phyloP scores from a whole-genome alignment of 192 early-diverging fungal genomes.

The Gonapodya sp. region DNA sequence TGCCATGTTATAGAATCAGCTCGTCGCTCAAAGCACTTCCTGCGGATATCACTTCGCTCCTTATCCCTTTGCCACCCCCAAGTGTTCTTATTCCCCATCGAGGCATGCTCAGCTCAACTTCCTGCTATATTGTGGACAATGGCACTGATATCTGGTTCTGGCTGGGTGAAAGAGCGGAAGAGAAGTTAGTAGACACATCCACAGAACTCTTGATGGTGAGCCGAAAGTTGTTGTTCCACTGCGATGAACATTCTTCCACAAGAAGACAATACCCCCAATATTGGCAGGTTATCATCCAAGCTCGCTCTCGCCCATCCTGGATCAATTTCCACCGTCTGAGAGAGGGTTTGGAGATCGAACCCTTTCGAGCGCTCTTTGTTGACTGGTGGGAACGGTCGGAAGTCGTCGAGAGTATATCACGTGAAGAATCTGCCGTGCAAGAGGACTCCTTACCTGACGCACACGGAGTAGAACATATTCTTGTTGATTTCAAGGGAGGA shows the following conservation, averaged over 20 bases:
- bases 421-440: too few species aligned
- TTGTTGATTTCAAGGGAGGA: too few species aligned
- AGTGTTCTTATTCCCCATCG: background rate
- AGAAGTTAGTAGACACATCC: background rate
- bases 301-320: background rate
- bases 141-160: background rate
- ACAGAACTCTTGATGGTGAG: background rate
- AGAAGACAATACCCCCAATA: too few species aligned
- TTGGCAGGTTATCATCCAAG: background rate
- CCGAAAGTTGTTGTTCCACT: too few species aligned
- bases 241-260: too few species aligned
- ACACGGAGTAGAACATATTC: too few species aligned
- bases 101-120: background rate
- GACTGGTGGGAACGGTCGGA: background rate
- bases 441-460: too few species aligned
- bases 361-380: background rate
- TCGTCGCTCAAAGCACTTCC: too few species aligned
- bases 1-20: too few species aligned
- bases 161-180: background rate
- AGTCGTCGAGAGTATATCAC: background rate
- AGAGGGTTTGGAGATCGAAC: background rate
- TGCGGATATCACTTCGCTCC: background rate
- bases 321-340: background rate
- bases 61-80: background rate
- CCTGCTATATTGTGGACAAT: background rate